phyloP scores from a whole-genome alignment of 805 yeast species.

The Kodamaea laetipori region DNA sequence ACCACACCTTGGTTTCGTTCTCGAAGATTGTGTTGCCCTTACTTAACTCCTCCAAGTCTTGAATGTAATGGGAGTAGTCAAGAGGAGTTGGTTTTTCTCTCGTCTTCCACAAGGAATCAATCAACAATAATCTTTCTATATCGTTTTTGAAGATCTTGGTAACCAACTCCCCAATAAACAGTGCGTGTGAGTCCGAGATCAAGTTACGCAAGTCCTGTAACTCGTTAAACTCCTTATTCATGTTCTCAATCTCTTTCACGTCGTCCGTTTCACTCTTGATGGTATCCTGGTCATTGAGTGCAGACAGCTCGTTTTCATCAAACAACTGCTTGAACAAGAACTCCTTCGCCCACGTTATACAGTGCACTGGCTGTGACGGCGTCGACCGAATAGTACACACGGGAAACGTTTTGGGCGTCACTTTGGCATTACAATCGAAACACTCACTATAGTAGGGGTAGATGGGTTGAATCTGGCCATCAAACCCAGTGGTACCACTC shows the following conservation, averaged over 20 bases:
- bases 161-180: conserved; percentile 47
- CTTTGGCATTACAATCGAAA: conserved; percentile 87
- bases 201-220: conserved; percentile 40
- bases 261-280: conserved; percentile 58
- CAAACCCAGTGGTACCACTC: conserved; percentile 92
- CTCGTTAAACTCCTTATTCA: conserved; percentile 69
- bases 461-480: conserved; percentile 94
- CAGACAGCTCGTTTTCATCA: conserved; percentile 42
- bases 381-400: conserved; percentile 97
- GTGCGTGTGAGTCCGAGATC: conserved; percentile 23
- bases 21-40: neutral
- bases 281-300: conserved; percentile 17
- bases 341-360: conserved; percentile 96
- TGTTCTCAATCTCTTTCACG: conserved; percentile 62
- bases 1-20: conserved; percentile 54
- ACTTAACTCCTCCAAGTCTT: conserved; percentile 17
- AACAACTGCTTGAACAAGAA: conserved; percentile 83
- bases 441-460: conserved; percentile 83
- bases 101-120: conserved; percentile 78
- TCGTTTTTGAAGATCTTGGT: conserved; percentile 70
- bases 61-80: conserved; percentile 25
- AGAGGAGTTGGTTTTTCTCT: conserved; percentile 71
- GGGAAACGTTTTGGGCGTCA: conserved; percentile 87
- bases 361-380: conserved; percentile 94
- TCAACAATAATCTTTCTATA: conserved; percentile 67